Percentiles rank a stretch among this genome's conserved stretches.
phyloP scores from a whole-genome alignment of 2,329 filamentous ascomycete genomes.

The Akanthomyces dipterigenus region DNA sequence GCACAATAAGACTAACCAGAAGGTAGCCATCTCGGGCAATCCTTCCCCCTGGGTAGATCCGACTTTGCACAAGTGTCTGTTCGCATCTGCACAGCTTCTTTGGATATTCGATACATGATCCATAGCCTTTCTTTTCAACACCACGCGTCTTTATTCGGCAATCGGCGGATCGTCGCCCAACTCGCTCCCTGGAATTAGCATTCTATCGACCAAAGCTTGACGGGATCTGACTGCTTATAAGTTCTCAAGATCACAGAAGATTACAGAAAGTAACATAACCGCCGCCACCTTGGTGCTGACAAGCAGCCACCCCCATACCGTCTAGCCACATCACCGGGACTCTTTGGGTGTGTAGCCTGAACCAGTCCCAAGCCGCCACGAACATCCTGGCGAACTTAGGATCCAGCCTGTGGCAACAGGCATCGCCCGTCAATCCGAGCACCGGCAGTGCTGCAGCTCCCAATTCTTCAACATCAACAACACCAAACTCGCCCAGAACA shows the following conservation, averaged over 20 bases:
- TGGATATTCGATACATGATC: not conserved
- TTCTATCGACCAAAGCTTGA: not conserved
- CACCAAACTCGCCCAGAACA: constrained; percentile 29
- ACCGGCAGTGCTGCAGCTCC: constrained; percentile 22
- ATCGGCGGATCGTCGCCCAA: not conserved
- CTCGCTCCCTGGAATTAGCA: not conserved
- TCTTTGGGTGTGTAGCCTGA: constrained; percentile 29
- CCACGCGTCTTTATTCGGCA: not conserved
- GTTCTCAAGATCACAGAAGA: not conserved
- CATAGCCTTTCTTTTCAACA: not conserved
- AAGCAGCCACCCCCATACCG: not conserved
- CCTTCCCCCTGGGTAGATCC: not conserved
- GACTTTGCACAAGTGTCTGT: not conserved
- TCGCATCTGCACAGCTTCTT: not conserved
- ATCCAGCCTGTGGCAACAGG: constrained; percentile 29
- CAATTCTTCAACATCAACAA: constrained; percentile 26
- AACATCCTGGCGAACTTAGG: constrained; percentile 29
- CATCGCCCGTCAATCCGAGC: constrained; percentile 24
- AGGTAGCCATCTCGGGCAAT: not conserved
- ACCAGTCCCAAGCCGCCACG: constrained; percentile 22
- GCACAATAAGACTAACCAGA: not conserved
- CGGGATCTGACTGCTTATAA: not conserved
- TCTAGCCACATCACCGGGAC: constrained; percentile 18
- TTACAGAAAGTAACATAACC: not conserved
- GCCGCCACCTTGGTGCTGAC: not conserved